A percentile compares a stretch with the other conserved stretches of the same genome.
These are phyloP conservation scores for Backusella tarrabulga DNA, from an alignment of 192 early-diverging fungal species.

Conservation along the genomic window DNA sequence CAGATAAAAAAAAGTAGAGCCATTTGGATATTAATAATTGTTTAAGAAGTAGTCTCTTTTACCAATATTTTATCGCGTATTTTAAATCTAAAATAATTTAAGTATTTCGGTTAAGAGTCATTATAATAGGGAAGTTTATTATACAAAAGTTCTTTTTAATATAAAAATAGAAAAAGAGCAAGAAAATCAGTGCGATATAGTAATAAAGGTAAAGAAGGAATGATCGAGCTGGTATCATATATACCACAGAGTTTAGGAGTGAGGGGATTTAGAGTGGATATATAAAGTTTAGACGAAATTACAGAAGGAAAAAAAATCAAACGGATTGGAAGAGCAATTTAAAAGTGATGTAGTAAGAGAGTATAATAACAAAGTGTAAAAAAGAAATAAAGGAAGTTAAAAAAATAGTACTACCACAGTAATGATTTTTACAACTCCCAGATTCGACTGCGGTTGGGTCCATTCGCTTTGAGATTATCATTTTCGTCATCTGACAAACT, in stretches of 20 bases:
- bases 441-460: neutral
- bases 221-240: neutral
- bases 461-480: neutral
- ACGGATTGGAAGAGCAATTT: neutral
- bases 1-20: neutral
- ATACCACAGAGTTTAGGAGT: neutral
- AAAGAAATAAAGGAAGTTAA: neutral
- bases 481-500: constrained; percentile 5
- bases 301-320: neutral
- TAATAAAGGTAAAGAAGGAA: neutral
- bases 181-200: neutral
- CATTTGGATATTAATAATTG: neutral
- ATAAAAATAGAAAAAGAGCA: constrained; percentile 2
- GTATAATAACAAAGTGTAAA: neutral
- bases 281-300: neutral
- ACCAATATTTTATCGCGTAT: neutral
- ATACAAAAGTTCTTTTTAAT: constrained; percentile 6
- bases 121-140: neutral
- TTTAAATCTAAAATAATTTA: neutral
- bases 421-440: neutral
- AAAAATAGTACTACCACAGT: neutral
- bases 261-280: neutral
- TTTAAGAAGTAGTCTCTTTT: neutral
- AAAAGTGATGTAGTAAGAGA: neutral
- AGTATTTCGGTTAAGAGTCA: neutral